Base-by-base conservation (phyloP, 1,284 basidiomycete species). In the Ceratorhiza oryzae-sativae region DNA sequence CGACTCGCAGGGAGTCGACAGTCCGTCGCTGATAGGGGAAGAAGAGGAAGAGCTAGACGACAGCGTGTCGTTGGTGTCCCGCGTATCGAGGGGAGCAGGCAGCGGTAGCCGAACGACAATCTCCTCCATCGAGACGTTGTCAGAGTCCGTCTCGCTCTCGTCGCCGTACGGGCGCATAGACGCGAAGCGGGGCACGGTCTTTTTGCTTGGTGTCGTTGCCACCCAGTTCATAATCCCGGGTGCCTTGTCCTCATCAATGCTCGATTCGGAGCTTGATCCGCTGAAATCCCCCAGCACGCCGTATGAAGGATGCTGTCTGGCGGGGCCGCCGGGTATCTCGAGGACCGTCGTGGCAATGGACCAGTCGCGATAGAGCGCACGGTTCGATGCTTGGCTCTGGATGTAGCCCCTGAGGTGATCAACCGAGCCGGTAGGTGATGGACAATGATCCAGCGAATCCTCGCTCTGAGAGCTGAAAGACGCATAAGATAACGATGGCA, bases 171-270 rank as follows among this genome's bases (percentile, higher is more conserved):
- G 36, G 41, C 67, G 67, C 30, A 70, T 59, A 9, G 67, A 12
- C n/a, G n/a, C 27, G 34, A 58, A 41, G 13, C n/a, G n/a, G 23
- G 51, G 20, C 15, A 18, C 41, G 30, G 30, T 2, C 4, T 27
- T 46, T 20, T 30, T 18, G 9, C 34, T 20, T 13, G 55, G 30
- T 2, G 55, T 45, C 30, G 67, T 34, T 3, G 27, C 42, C 25
- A 70, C 55, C 67, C 67, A 70, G 55, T 55, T 70, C 27, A 36
- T n/a, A n/a, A n/a, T 55, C 8, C 59, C 67, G 18, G 46, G 42
- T 9, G 36, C 13, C 12, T 45, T 34, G 9, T 46, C 23, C 27
- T 30, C 41, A 8, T 58, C 55, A 32, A 39, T 39, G 20, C 42
- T 49, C 8, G 45, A 59, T 32, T 70, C 55, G 27, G 53, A 36